These are phyloP conservation scores for Nicotiana attenuata DNA, from an alignment of 257 asterid genomes.

Conservation along the genomic window DNA sequence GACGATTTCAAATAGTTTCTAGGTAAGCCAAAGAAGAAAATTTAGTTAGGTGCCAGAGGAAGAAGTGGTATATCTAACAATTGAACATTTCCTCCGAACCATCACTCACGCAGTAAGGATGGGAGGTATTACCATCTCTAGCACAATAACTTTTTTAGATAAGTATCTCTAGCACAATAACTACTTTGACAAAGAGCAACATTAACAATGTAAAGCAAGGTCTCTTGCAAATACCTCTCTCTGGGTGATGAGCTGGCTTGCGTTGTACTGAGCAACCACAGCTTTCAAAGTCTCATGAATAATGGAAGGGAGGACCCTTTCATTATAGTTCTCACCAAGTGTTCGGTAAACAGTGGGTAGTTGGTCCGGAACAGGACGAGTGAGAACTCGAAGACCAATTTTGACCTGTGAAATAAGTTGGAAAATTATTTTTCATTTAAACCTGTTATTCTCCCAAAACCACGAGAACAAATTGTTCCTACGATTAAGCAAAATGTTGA, in stretches of 20 bases:
- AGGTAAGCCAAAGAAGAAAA: neutral
- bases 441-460: neutral
- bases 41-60: neutral
- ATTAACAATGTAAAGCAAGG: neutral
- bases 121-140: neutral
- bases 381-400: conserved; percentile 88
- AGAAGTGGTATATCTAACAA: neutral
- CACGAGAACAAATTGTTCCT: neutral
- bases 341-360: conserved; percentile 73
- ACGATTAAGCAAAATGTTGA: neutral
- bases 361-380: conserved; percentile 80
- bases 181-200: neutral
- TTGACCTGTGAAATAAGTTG: conserved; percentile 47
- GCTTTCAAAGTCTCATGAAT: conserved; percentile 84
- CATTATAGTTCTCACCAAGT: conserved; percentile 81
- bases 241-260: conserved; percentile 92
- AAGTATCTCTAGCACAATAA: neutral
- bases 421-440: neutral
- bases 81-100: neutral
- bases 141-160: no score
- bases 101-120: neutral
- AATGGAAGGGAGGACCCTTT: conserved; percentile 80
- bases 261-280: conserved; percentile 90
- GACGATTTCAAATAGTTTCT: neutral
- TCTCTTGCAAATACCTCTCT: conserved; percentile 55